These are phyloP conservation scores for Closterium sp. DNA, from an alignment of 139 green algal species.

Conservation along the genomic window DNA sequence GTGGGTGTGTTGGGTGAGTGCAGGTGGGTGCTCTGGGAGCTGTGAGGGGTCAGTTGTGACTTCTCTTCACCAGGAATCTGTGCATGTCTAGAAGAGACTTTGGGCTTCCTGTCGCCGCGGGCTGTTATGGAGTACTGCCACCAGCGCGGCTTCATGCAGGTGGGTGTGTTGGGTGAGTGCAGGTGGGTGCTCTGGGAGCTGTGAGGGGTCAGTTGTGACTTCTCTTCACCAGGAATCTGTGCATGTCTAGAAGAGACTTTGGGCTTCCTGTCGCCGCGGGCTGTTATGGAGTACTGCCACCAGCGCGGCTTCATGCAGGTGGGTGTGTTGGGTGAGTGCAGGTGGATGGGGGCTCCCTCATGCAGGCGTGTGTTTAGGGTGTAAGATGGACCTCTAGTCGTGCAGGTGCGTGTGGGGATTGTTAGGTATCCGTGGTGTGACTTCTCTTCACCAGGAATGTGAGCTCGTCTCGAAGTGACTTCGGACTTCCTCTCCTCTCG, in stretches of 20 bases:
- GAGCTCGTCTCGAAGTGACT: no score
- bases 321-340: background rate
- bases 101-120: constrained; percentile 88
- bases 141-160: constrained; percentile 83
- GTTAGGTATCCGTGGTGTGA: no score
- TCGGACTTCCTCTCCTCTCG: no score
- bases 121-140: constrained; percentile 76
- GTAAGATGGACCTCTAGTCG: no score
- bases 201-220: background rate
- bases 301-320: background rate
- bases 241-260: no score
- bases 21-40: background rate
- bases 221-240: background rate
- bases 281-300: background rate
- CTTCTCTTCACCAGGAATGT: no score
- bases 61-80: background rate
- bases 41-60: background rate
- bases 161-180: background rate
- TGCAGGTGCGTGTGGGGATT: no score
- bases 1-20: background rate
- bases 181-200: background rate
- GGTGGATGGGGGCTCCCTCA: background rate
- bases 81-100: no score
- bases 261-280: no score
- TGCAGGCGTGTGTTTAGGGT: no score